Evolutionary conservation across 176 grass and related monocot genomes (phyloP), one percentile per base, ranked within the genome.

Genomic region (Cocos nucifera): DNA sequence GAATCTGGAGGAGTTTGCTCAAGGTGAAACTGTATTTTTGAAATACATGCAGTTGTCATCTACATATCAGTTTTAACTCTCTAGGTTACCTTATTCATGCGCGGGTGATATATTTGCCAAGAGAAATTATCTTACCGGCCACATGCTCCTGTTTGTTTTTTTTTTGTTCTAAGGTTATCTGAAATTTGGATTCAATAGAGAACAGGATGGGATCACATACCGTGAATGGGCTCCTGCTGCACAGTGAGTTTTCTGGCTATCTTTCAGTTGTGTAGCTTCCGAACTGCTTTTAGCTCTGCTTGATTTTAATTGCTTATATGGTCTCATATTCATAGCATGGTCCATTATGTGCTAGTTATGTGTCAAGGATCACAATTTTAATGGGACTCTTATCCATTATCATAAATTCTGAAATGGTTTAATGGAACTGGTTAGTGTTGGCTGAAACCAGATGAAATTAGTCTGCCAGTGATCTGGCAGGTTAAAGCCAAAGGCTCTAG

Each of bases 161-260:
- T 44, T 44, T 22, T 39, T 4, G 72, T 35, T 59, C 71, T 15
- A 30, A 97, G 92, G 92, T 56, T 97, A 97, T 29, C 70, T 91
- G 69, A 97, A 97, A 60, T 97, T 97, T 80, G 92, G 92, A 62
- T 80, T 97, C 44, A 97, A 88, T 23, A 76, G 68, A 63, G 69
- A 68, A 61, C n/a, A 59, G 61, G 81, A 55, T 55, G 80, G 50
- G 63, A 88, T 76, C 73, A 76, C 88, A 27, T 97, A 91, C 77
- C 75, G 78, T 44, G 92, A 97, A 80, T 97, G 92, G 92, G 92
- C 92, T 58, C 92, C 92, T 70, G 92, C 69, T 73, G 92, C 92
- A 67, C 70, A 53, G 92, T 97, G 77, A 91, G 92, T 87, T 50
- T 30, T 77, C 49, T 60, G 75, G 39, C 8, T 65, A 25, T 53